Conservation (phyloP, 768 basidiomycete genomes). For the Dendrothele bispora region DNA sequence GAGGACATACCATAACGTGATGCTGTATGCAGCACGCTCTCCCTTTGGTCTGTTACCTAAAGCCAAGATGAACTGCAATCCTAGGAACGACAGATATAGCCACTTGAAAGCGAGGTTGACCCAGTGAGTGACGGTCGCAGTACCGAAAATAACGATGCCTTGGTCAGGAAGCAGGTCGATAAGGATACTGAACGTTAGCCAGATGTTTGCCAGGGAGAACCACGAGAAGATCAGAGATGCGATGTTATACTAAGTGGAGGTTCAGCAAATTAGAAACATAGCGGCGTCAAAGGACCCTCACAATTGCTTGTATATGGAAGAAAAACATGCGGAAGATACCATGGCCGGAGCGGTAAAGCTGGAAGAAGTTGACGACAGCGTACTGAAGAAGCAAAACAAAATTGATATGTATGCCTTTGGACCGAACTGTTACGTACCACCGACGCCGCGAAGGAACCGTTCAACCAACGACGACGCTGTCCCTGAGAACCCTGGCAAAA, state of each 20-base stretch:
- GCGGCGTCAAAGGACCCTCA: constrained; percentile 36
- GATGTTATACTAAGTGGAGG: constrained; percentile 66
- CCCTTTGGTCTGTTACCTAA: constrained; percentile 86
- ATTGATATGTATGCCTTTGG: neutral
- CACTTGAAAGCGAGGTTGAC: constrained; percentile 81
- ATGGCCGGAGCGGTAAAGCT: constrained; percentile 83
- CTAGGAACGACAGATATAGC: constrained; percentile 85
- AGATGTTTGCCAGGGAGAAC: constrained; percentile 91
- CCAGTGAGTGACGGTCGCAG: constrained; percentile 74
- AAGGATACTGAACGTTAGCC: constrained; percentile 95
- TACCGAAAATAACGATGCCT: constrained; percentile 68
- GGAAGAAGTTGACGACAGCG: constrained; percentile 90
- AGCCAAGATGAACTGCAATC: constrained; percentile 66
- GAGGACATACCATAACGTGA: constrained; percentile 63
- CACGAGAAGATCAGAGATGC: constrained; percentile 86
- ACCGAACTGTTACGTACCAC: constrained; percentile 55
- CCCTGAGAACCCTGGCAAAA: too few species aligned
- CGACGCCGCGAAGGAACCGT: constrained; percentile 93
- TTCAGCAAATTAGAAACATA: too few species aligned
- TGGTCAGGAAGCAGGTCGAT: constrained; percentile 74
- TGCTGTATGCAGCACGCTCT: constrained; percentile 69
- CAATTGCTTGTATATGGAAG: constrained; percentile 90
- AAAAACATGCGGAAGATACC: constrained; percentile 94
- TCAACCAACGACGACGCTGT: constrained; percentile 95
- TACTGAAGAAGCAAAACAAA: constrained; percentile 54